Percentiles rank a stretch among this genome's conserved stretches.
Evolutionary conservation across 2,329 filamentous ascomycete genomes (phyloP).

Genomic region (Oidium heveae): DNA sequence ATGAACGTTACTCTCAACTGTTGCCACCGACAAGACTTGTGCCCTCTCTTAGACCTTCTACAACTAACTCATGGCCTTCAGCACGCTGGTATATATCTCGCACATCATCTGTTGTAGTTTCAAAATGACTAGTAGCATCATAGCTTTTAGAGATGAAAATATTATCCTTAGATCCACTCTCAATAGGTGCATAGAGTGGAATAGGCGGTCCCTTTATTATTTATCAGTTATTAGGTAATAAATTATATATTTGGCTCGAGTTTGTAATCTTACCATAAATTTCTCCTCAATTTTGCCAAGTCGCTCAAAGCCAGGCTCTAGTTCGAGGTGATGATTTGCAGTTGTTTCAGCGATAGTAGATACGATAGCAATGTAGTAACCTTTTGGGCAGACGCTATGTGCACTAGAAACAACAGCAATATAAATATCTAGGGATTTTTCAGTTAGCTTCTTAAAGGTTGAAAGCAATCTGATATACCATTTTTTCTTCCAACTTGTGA

Average conservation of each 20-base stretch:
- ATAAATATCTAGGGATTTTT: conserved; percentile 50
- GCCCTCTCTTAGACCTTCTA: conserved; percentile 39
- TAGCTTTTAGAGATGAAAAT: conserved; percentile 98
- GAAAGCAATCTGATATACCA: conserved; percentile 23
- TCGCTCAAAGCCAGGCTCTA: conserved; percentile 74
- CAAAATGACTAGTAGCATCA: conserved; percentile 92
- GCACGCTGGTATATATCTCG: conserved; percentile 75
- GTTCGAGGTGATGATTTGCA: conserved; percentile 86
- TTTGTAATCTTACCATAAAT: conserved; percentile 45
- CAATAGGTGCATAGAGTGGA: conserved; percentile 75
- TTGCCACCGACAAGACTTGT: conserved; percentile 42
- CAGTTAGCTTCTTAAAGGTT: conserved; percentile 1
- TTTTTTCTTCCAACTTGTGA: conserved; percentile 93
- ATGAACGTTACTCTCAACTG: too few relatives aligned
- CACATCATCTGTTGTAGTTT: conserved; percentile 77
- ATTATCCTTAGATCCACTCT: conserved; percentile 62
- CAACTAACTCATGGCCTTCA: conserved; percentile 42
- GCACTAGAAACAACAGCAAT: conserved; percentile 84
- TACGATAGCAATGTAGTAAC: conserved; percentile 96
- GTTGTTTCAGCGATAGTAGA: conserved; percentile 84
- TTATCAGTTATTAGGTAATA: conserved; percentile 3
- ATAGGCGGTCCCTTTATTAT: conserved; percentile 44
- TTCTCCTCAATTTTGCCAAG: conserved; percentile 88
- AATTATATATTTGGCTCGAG: background rate
- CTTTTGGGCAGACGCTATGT: conserved; percentile 96